A percentile compares a stretch with the other conserved stretches of the same genome.
Evolutionary conservation across 139 green algal genomes (phyloP).

Genomic region (Zygnema circumcarinatum): DNA sequence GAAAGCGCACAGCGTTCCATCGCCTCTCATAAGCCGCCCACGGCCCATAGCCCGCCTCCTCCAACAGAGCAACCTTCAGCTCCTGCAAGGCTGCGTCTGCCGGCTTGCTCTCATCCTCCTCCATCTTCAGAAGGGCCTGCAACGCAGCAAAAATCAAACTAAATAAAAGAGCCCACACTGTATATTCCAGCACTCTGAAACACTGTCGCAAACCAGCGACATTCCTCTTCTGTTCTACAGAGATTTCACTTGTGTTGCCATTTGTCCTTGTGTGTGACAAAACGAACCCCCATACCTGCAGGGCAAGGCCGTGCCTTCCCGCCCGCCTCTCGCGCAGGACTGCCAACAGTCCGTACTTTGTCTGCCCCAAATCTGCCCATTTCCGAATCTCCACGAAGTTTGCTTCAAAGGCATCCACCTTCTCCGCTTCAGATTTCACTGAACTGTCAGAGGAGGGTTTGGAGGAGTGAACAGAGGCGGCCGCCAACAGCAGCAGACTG

Average conservation of each 20-base stretch:
- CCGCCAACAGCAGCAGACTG: background rate
- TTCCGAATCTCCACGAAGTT: conserved; percentile 35
- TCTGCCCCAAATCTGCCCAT: conserved; percentile 29
- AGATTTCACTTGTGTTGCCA: background rate
- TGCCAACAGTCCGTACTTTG: conserved; percentile 36
- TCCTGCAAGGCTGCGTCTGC: conserved; percentile 6
- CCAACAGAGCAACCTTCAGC: conserved; percentile 22
- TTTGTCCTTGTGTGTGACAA: no score
- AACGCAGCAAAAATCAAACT: background rate
- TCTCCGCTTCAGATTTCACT: background rate
- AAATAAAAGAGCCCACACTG: background rate
- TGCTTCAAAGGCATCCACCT: conserved; percentile 31
- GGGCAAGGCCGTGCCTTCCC: background rate
- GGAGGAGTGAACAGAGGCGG: background rate
- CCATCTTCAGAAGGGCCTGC: conserved; percentile 28
- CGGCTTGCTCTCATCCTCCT: conserved; percentile 47
- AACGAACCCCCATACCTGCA: conserved; percentile 48
- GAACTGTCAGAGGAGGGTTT: background rate
- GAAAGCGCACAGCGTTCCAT: conserved; percentile 38
- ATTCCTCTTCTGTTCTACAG: background rate
- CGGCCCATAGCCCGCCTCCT: background rate
- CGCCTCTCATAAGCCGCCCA: conserved; percentile 40
- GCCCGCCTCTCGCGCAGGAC: conserved; percentile 7
- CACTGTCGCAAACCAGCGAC: background rate
- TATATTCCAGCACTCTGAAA: background rate